These are phyloP conservation scores for Chytriomyces hyalinus DNA, from an alignment of 192 early-diverging fungal species.

Conservation along the genomic window DNA sequence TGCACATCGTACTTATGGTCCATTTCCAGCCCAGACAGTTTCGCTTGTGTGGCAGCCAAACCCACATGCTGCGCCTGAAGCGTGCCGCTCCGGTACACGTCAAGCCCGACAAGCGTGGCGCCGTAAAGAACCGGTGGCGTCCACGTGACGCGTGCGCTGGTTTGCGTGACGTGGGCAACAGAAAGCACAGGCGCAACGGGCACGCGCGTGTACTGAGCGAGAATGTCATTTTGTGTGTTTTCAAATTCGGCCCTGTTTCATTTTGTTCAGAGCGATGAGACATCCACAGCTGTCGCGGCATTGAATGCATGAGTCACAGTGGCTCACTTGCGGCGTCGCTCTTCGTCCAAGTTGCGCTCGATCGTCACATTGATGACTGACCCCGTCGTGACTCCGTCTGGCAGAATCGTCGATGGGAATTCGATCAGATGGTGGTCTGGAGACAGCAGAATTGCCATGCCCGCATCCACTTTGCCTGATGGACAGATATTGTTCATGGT, in stretches of 20 bases:
- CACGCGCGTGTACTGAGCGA: slow-evolving; percentile 72
- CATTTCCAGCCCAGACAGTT: slow-evolving; percentile 79
- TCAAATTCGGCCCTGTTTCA: slow-evolving; percentile 66
- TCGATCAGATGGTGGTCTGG: slow-evolving; percentile 99
- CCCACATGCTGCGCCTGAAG: slow-evolving; percentile 71
- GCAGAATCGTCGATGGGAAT: slow-evolving; percentile 95
- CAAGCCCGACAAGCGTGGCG: slow-evolving; percentile 82
- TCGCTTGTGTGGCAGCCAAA: background rate
- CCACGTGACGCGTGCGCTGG: slow-evolving; percentile 91
- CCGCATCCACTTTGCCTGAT: slow-evolving; percentile 75
- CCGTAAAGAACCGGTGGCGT: slow-evolving; percentile 82
- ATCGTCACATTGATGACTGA: slow-evolving; percentile 97
- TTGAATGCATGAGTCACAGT: slow-evolving; percentile 66
- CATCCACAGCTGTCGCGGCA: slow-evolving; percentile 2
- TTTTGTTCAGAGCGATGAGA: no score
- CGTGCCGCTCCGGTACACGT: slow-evolving; percentile 88
- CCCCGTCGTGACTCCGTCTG: slow-evolving; percentile 88
- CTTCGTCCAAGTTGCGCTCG: slow-evolving; percentile 85
- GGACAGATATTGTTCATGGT: background rate
- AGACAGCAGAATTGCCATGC: slow-evolving; percentile 85
- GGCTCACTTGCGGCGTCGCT: slow-evolving; percentile 69
- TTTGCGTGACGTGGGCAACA: slow-evolving; percentile 73
- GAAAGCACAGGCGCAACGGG: slow-evolving; percentile 82
- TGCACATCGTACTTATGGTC: slow-evolving; percentile 88
- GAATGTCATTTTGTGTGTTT: slow-evolving; percentile 85